Evolutionary conservation across 2,329 filamentous ascomycete genomes (phyloP), one percentile per base, ranked within the genome.

Genomic region (Dactylonectria estremocensis): DNA sequence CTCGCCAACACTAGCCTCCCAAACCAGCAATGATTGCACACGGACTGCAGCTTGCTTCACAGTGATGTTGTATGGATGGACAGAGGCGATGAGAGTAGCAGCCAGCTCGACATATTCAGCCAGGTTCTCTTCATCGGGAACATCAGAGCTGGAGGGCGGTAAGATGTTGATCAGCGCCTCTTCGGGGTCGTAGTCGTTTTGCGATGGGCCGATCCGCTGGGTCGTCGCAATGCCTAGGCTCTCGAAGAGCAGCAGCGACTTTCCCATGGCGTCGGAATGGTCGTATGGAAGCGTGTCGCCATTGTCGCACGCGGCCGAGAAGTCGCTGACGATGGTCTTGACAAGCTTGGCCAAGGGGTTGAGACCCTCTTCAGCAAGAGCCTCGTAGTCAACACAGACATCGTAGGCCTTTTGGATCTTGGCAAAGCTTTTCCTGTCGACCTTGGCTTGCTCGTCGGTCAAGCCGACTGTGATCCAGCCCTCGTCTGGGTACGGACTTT

Each of bases 371-470:
- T 86, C 79, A 69, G 86, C 85, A 58, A 92, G 86, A 9, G 81
- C 79, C 7, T 86, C 82, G 75, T 91, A 87, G 72, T 93, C 84
- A 77, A 92, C 86, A 74, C 92, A 94, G 40, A 91, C 87, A 69
- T 89, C 81, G 74, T 93, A 94, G 0, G 86, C 88, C 53, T 85
- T 80, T 77, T 91, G 88, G 75, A 94, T 81, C 78, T 91, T 91
- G 67, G 88, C 80, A 74, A 93, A 93, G 76, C 92, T 94, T 31
- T 87, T 78, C 72, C 88, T 83, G 65, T 91, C 89, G 1, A 83
- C 67, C 9, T 50, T 81, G 3, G 83, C 84, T 50, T 83, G 82
- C 16, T 81, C 75, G 2, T 77, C 57, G 3, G 65, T 65, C 16
- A 71, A 37, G 60, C 61, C 56, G 28, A 69, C 58, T 0, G 58